These are phyloP conservation scores for Acanthamoeba royreba DNA, from an alignment of 208 protist genomes.

Conservation along the genomic window DNA sequence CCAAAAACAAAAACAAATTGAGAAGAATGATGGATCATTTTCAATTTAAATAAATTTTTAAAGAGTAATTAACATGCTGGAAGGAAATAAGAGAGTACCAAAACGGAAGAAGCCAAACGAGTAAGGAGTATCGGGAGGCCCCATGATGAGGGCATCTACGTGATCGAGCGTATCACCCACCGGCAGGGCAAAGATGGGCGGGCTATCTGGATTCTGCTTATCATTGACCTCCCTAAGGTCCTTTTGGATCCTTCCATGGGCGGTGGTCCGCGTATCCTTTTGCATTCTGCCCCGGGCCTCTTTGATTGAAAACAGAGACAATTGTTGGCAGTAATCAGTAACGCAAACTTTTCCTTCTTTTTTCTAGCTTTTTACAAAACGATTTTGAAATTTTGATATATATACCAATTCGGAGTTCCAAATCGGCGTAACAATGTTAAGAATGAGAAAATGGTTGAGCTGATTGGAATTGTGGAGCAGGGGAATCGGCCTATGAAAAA, in stretches of 20 bases:
- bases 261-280: constrained; percentile 41
- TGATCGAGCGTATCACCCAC: constrained; percentile 37
- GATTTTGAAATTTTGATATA: too few relatives aligned
- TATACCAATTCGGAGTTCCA: too few relatives aligned
- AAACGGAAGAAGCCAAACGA: constrained; percentile 59
- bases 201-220: background rate
- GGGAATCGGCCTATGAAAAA: too few relatives aligned
- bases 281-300: too few relatives aligned
- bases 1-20: background rate
- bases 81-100: constrained; percentile 56
- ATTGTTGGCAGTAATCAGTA: too few relatives aligned
- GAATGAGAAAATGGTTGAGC: too few relatives aligned
- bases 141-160: constrained; percentile 51
- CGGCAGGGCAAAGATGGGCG: constrained; percentile 37
- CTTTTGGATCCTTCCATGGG: constrained; percentile 29
- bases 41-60: background rate
- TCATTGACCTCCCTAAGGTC: constrained; percentile 50
- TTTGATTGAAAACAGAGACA: too few relatives aligned
- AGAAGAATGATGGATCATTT: background rate
- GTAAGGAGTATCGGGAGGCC: constrained; percentile 52
- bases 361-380: too few relatives aligned
- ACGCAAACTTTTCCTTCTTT: too few relatives aligned
- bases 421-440: too few relatives aligned
- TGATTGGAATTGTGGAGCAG: too few relatives aligned
- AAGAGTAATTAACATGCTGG: background rate